These are phyloP conservation scores for Hypocrella siamensis DNA, from an alignment of 2,329 filamentous ascomycete genomes.

Conservation along the genomic window DNA sequence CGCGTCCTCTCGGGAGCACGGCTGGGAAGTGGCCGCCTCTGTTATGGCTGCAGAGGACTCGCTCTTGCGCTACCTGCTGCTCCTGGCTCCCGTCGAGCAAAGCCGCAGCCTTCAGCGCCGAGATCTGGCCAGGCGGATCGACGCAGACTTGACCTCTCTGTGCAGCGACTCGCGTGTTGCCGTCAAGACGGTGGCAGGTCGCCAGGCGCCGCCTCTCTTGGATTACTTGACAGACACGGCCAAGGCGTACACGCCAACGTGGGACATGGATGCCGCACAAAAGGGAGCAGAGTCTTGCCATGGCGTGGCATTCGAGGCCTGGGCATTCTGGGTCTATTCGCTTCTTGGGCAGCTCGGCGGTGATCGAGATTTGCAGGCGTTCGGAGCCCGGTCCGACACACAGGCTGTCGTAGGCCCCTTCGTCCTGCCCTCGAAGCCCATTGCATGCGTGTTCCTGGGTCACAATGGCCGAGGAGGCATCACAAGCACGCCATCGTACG, in stretches of 20 bases:
- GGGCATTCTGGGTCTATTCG: conserved; percentile 26
- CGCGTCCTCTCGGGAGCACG: conserved; percentile 10
- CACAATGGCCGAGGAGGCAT: conserved; percentile 20
- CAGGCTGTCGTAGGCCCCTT: conserved; percentile 20
- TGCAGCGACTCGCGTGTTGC: conserved; percentile 16
- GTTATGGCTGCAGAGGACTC: conserved; percentile 14
- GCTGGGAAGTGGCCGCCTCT: conserved; percentile 18
- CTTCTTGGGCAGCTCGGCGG: conserved; percentile 21
- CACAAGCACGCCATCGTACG: conserved; percentile 17
- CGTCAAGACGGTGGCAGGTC: conserved; percentile 15
- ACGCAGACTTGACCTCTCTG: conserved; percentile 18
- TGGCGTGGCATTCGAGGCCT: conserved; percentile 19
- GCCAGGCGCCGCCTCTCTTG: conserved; percentile 16
- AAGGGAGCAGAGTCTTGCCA: conserved; percentile 16
- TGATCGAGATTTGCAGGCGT: conserved; percentile 16
- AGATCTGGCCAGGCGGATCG: conserved; percentile 15
- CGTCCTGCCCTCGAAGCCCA: conserved; percentile 21
- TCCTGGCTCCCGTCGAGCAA: conserved; percentile 15
- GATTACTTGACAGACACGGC: conserved; percentile 17
- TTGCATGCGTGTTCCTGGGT: conserved; percentile 21
- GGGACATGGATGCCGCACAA: conserved; percentile 13
- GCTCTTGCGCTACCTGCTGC: conserved; percentile 18
- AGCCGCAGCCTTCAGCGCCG: conserved; percentile 8
- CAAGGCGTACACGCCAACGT: conserved; percentile 14
- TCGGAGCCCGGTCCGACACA: conserved; percentile 6